Conservation (phyloP, 305 asterid species). For the Fraxinus nigra region DNA sequence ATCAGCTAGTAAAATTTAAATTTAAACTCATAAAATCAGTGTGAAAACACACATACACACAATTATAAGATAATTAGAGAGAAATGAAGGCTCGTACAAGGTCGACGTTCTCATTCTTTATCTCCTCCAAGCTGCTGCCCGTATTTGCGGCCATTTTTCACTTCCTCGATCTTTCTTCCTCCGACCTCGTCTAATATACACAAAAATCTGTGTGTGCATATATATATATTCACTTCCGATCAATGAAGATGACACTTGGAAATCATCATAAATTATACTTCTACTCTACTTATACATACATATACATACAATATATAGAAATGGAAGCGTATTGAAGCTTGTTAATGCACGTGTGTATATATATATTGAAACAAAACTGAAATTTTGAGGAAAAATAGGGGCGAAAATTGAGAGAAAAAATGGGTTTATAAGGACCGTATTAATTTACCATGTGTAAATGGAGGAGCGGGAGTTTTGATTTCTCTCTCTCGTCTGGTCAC, state of each 20-base stretch:
- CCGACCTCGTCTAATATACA: neutral
- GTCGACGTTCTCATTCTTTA: conserved; percentile 44
- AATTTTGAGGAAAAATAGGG: neutral
- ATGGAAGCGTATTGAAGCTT: neutral
- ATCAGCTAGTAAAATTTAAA: neutral
- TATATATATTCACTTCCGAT: neutral
- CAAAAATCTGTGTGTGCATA: neutral
- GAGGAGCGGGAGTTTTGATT: neutral
- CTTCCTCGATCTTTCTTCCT: neutral
- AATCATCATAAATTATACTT: neutral
- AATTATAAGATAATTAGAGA: neutral
- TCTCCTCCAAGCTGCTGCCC: conserved; percentile 13
- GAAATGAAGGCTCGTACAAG: neutral
- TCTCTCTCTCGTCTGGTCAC: neutral
- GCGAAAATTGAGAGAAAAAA: neutral
- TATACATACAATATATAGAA: neutral
- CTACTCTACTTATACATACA: neutral
- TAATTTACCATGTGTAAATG: neutral
- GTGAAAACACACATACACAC: neutral
- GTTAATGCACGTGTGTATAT: neutral
- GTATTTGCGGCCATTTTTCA: neutral
- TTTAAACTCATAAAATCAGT: neutral
- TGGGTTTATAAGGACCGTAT: neutral
- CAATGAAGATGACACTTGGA: neutral
- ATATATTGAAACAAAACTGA: neutral